phyloP scores from a whole-genome alignment of 73 alveolate species.

The Paramecium sonneborni region DNA sequence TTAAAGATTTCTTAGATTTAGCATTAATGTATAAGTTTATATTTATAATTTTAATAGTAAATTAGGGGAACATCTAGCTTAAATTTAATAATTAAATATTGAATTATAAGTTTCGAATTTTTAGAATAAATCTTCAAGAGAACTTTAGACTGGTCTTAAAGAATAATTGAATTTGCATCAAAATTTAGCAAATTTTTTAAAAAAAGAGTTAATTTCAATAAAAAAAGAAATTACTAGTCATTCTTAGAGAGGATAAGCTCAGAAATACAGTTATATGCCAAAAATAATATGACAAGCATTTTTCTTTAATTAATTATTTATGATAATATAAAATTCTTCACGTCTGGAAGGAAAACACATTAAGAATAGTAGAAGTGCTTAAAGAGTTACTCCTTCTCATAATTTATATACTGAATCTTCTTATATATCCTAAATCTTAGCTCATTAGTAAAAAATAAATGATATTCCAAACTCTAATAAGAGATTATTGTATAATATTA shows the following conservation, averaged over 20 bases:
- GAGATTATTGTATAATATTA: not conserved
- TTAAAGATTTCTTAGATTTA: not conserved
- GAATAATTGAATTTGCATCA: not conserved
- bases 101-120: not conserved
- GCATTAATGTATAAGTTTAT: not conserved
- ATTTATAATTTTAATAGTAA: not conserved
- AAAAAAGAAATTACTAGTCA: not conserved
- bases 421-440: conserved; percentile 28
- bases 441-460: not conserved
- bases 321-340: not conserved
- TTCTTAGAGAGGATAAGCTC: not conserved
- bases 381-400: conserved; percentile 17
- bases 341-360: not conserved
- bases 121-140: conserved; percentile 7
- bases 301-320: not conserved
- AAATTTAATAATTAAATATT: not conserved
- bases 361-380: not conserved
- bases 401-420: conserved; percentile 50
- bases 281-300: not conserved
- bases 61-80: not conserved
- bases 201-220: not conserved
- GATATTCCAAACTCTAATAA: not conserved
- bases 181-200: not conserved
- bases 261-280: conserved; percentile 19
- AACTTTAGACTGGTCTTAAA: not conserved